phyloP scores from a whole-genome alignment of 345 rosid genomes.

The Lepidium aucheri region DNA sequence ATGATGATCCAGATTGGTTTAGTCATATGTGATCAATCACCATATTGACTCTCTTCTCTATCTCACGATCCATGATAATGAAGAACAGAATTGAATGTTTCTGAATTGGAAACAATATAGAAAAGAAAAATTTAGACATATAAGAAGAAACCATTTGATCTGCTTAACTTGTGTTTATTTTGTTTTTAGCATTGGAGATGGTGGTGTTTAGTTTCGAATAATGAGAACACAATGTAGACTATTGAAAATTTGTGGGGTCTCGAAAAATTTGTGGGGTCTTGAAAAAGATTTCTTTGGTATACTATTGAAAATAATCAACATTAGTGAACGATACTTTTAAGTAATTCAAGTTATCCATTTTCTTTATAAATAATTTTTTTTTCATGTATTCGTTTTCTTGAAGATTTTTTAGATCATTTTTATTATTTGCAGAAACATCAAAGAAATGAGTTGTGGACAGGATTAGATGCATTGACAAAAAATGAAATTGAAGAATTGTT shows the following conservation, averaged over 20 bases:
- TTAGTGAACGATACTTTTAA: too few relatives aligned
- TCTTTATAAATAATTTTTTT: too few relatives aligned
- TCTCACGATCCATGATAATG: conserved; percentile 7
- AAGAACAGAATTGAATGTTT: background rate
- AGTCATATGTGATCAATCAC: conserved; percentile 7
- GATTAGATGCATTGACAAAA: too few relatives aligned
- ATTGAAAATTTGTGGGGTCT: too few relatives aligned
- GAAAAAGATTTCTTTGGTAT: background rate
- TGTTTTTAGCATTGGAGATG: background rate
- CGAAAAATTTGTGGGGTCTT: background rate
- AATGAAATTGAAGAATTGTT: too few relatives aligned
- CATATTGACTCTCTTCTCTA: background rate
- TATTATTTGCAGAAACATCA: too few relatives aligned
- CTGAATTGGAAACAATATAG: background rate
- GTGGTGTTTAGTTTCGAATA: conserved; percentile 7
- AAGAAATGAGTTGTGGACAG: too few relatives aligned
- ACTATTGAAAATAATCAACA: background rate
- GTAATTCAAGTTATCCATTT: too few relatives aligned
- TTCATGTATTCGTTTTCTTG: too few relatives aligned
- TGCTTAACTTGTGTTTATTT: conserved; percentile 8
- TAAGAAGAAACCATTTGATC: background rate
- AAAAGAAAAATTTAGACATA: background rate
- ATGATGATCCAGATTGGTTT: conserved; percentile 9
- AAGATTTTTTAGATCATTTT: too few relatives aligned
- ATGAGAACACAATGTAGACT: too few relatives aligned